Evolutionary conservation across 225 moss, liverwort and hornwort genomes (phyloP), one percentile per base, ranked within the genome.

Genomic region (Anthoceros angustus): DNA sequence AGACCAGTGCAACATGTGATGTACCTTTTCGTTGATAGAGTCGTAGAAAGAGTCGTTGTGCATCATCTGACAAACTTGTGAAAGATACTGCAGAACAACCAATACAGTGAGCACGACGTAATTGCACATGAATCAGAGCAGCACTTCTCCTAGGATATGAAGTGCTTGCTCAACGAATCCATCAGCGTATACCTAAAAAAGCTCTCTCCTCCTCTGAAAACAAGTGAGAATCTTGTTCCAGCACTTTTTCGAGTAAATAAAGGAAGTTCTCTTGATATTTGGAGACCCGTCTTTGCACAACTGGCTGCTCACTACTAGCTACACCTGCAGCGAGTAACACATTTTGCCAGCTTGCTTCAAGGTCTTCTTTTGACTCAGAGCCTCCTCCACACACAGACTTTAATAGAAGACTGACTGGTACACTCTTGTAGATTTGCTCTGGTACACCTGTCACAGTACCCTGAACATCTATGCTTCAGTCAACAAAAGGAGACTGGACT

Each of bases 11-110:
- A 49, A 67, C 18, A 20, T 48, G 63, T 62, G 62, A 71, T 41
- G 10, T 68, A 61, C 95, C 95, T 98, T 89, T 98, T 23, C 95
- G 80, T 67, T 92, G 95, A 77, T 92, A 92, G 38, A 98, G 73
- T 65, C 81, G 86, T 71, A 98, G 80, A 67, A 98, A 98, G 40
- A 98, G 80, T 66, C 95, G 77, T 74, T 92, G 88, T 40, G 86
- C 80, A 80, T 86, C 87, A 70, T 69, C 84, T 68, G 82, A 84
- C 41, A 98, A 65, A 23, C 71, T 62, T 66, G 70, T 68, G 63
- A 91, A 90, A 48, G 74, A 78, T 64, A 78, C 95, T 95, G 83
- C 63, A 82, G 61, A 71, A n/a, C 5, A 12, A 48, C 3, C 12
- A 46, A 40, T 64, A n/a, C 3, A 26, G 21, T 48, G 18, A 42